Evolutionary conservation across 352 stramenopile species (phyloP).

Genomic region (Phytophthora podocarpi): DNA sequence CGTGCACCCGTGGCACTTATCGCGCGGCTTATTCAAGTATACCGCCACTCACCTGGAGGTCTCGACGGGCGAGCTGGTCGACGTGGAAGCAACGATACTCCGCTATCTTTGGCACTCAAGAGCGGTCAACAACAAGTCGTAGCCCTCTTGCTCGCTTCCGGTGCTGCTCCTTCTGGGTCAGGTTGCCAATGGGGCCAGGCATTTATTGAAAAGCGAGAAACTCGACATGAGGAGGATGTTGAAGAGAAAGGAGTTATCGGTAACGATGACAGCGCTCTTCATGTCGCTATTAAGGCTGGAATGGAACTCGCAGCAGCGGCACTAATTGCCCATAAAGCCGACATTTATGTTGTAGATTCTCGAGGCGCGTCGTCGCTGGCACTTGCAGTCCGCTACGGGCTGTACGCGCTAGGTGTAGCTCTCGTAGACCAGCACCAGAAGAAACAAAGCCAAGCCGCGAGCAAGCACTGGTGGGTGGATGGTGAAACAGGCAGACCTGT

Average conservation of each 20-base stretch:
- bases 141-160: constrained; percentile 44
- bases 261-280: constrained; percentile 50
- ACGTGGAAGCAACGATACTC: constrained; percentile 54
- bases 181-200: constrained; percentile 35
- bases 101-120: constrained; percentile 66
- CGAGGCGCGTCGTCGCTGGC: constrained; percentile 45
- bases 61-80: constrained; percentile 33
- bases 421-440: constrained; percentile 37
- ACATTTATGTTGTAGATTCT: constrained; percentile 47
- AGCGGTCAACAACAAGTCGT: constrained; percentile 57
- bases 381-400: constrained; percentile 60
- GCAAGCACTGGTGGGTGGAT: constrained; percentile 51
- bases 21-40: constrained; percentile 52
- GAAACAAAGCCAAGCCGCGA: constrained; percentile 12
- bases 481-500: constrained; percentile 50
- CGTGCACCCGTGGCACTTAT: constrained; percentile 51
- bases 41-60: constrained; percentile 34
- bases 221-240: constrained; percentile 9
- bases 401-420: constrained; percentile 56
- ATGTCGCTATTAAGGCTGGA: constrained; percentile 65
- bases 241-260: constrained; percentile 19
- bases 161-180: constrained; percentile 35
- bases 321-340: constrained; percentile 53
- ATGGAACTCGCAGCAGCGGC: constrained; percentile 44
- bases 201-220: constrained; percentile 25